Evolutionary conservation across 2,329 filamentous ascomycete genomes (phyloP), one percentile per base, ranked within the genome.

Genomic region (Trichoderma citrinoviride): DNA sequence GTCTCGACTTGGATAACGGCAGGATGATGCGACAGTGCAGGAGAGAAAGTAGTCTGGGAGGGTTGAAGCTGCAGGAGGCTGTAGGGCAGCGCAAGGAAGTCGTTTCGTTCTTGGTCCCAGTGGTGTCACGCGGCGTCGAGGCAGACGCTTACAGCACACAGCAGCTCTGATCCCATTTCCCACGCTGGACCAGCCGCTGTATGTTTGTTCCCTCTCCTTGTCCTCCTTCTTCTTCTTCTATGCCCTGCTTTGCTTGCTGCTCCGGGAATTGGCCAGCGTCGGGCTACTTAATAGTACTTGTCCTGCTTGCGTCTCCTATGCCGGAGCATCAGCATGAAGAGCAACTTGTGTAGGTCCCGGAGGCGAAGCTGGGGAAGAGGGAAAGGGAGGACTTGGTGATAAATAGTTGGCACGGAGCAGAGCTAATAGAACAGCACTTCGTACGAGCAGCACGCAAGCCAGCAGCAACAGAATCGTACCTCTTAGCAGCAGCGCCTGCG

Each of bases 101-200:
- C 25, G 19, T 33, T 49, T 62, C 49, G 40, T 15, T 62, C 19
- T 54, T 33, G 25, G 56, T 60, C 43, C 19, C 37, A 44, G 49
- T 37, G n/a, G 60, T 62, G 60, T 62, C 58, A 62, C 58, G 58
- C 58, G 58, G 58, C 58, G 58, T 37, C 58, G 47, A 53, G 47
- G 40, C 58, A 61, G 58, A 61, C 58, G 49, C 60, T 54, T 61
- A 62, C 40, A 62, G 60, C 60, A 61, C 47, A 53, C 47, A 29
- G 40, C 60, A 62, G 49, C 60, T 15, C 60, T 37, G 60, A 54
- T 37, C 60, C 60, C 60, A 62, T 62, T 54, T 46, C 40, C 49
- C 49, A 46, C 25, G 40, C 52, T 55, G 33, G 33, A 37, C 33
- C 12, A 12, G 33, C 33, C 33, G 33, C 33, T 37, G 33, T 10